phyloP scores from a whole-genome alignment of 306 rosid species.

The Trifolium fragiferum region DNA sequence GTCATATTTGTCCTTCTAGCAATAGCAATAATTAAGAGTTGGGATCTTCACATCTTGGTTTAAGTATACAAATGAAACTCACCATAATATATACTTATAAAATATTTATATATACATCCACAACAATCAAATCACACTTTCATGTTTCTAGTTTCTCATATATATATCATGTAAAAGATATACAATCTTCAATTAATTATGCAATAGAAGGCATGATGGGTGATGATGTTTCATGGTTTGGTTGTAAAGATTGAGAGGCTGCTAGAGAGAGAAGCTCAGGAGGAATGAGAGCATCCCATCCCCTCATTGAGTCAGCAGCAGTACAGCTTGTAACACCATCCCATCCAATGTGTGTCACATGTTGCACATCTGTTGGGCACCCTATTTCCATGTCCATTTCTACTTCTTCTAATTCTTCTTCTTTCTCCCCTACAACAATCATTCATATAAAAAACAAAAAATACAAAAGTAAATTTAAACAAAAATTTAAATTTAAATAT shows the following conservation, averaged over 20 bases:
- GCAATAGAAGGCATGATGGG: slow-evolving; percentile 32
- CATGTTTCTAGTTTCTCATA: slow-evolving; percentile 12
- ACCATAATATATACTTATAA: slow-evolving; percentile 18
- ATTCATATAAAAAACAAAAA: background rate
- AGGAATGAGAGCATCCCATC: slow-evolving; percentile 67
- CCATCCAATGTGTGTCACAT: slow-evolving; percentile 95
- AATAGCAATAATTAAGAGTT: too few relatives aligned
- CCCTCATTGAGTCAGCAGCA: slow-evolving; percentile 32
- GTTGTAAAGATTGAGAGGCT: slow-evolving; percentile 52
- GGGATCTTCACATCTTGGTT: too few relatives aligned
- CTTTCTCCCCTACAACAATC: slow-evolving; percentile 62
- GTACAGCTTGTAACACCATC: slow-evolving; percentile 55
- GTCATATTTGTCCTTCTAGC: too few relatives aligned
- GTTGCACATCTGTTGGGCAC: slow-evolving; percentile 90
- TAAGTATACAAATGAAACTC: slow-evolving; percentile 27
- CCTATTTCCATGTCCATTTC: slow-evolving; percentile 90
- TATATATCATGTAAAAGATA: slow-evolving; percentile 3
- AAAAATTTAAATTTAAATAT: background rate
- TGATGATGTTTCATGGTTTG: slow-evolving; percentile 42
- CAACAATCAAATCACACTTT: slow-evolving; percentile 15
- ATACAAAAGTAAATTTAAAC: background rate
- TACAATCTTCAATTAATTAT: slow-evolving; percentile 15
- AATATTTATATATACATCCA: background rate
- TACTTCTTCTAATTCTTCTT: slow-evolving; percentile 57
- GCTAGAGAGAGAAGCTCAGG: slow-evolving; percentile 52